These are phyloP conservation scores for Tagetes patula DNA, from an alignment of 129 eudicot species.

Conservation along the genomic window DNA sequence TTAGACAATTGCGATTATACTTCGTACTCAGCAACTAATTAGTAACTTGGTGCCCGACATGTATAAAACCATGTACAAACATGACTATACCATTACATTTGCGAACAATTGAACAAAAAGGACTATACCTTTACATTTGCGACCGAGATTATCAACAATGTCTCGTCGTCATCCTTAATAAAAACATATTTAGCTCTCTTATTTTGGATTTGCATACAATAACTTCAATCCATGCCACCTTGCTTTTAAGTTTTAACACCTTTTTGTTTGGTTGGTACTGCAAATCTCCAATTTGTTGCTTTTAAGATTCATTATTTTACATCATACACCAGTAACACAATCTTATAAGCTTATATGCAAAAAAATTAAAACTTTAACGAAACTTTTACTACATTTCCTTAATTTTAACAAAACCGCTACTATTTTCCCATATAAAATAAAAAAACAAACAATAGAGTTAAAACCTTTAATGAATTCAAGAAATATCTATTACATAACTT, in stretches of 20 bases:
- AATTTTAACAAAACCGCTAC: background rate
- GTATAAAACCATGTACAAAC: no score
- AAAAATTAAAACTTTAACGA: no score
- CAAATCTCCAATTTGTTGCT: background rate
- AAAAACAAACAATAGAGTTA: conserved; percentile 18
- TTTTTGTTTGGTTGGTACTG: background rate
- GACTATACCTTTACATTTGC: no score
- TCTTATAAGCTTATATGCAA: background rate
- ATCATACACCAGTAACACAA: background rate
- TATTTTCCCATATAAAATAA: background rate
- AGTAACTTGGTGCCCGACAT: no score
- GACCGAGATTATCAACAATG: no score
- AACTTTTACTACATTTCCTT: background rate
- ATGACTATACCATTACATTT: no score
- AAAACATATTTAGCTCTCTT: no score
- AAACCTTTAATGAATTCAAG: conserved; percentile 15
- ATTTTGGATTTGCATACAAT: no score
- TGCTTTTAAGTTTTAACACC: background rate
- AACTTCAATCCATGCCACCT: background rate
- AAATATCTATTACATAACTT: conserved; percentile 26
- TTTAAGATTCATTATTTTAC: background rate
- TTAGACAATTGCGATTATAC: no score
- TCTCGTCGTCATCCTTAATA: no score
- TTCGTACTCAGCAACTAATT: no score
- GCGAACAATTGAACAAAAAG: no score